Evolutionary conservation across 2,329 filamentous ascomycete genomes (phyloP), one percentile per base, ranked within the genome.

Genomic region (Arthrobotrys sphaeroides): DNA sequence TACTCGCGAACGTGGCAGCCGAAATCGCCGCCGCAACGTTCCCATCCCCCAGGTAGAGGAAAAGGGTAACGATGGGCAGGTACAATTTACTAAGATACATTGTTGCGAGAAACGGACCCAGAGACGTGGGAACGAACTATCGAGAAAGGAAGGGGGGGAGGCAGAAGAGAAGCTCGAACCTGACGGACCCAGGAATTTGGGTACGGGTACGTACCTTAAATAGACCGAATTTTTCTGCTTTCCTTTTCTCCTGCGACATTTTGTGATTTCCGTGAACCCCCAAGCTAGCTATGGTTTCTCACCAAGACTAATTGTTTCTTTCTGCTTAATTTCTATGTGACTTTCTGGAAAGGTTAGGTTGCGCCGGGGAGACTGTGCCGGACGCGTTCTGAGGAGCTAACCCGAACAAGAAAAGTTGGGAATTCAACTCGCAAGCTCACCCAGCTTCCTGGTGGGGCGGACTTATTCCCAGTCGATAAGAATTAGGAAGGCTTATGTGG

Each of bases 11-110:
- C n/a, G 49, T 12, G 9, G 49, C 12, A 3, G 38, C 59, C 7
- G 60, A 12, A 10, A 40, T 42, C 24, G 47, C 49, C 53, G 31
- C 33, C 3, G 28, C 61, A 42, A 31, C 57, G 42, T 51, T 45
- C 45, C 26, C 61, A 42, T 67, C 38, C 22, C 69, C 60, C 22
- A 65, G 16, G 10, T 9, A 59, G n/a, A 73, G 69, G 69, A 61
- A 55, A 47, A 73, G 51, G 43, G 69, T 28, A 61, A 66, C 40
- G 61, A 73, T 53, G 6, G 69, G 53, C 42, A 60, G 51, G 40
- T 43, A 64, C 28, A 65, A 20, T 10, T 28, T 66, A 36, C 45
- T 57, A 31, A 65, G 51, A 73, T 60, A 73, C 68, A 73, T 73
- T 47, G 24, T n/a, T 69, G 66, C 33, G 28, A 38, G 16, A 40